Base-by-base conservation (phyloP, 306 rosid genomes). In the cucumber (Cucumis sativus) region DNA sequence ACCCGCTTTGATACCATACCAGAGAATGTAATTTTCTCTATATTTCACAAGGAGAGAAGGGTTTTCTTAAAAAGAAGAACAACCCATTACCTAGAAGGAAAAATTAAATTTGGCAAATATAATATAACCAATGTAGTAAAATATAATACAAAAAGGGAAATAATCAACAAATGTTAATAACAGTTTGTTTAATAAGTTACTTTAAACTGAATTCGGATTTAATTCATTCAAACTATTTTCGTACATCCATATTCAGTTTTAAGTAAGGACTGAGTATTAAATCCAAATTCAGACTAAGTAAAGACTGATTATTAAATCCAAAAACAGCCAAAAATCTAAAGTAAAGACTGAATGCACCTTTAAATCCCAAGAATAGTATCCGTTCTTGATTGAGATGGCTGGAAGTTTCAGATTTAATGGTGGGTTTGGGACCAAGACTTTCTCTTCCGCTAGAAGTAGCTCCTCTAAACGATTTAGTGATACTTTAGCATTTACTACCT, bases 401-500 rank as follows among this genome's bases (percentile, higher is more conserved):
- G 96, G 93, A 69, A 88, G 86, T 66, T 83, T 90, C 4, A 83
- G 89, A 71, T 87, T 83, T 81, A 88, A 80, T 58, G 96, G 91
- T 10, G 84, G 93, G 76, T 88, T 93, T 18, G 87, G 88, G 49
- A 61, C 73, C 39, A 89, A 81, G 74, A 80, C 65, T 84, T 92
- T 74, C 81, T 93, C 98, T 82, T 91, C 91, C 37, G 86, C 80
- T 72, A 84, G 86, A 77, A 93, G 74, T 28, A 93, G 85, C 75
- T 93, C 98, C 80, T 93, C 97, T 75, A 93, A 63, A 47, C 96
- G 97, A 65, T 91, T 90, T 52, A 93, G 82, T 4, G 98, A 93
- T 66, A 91, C 88, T 49, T 88, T 84, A 56, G 97, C 97, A 85
- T 86, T 93, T 75, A 91, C 97, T 76, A 89, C 87, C 97, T 93